Conservation (phyloP, 1,139 yeast species). For the Pichia sp. region DNA sequence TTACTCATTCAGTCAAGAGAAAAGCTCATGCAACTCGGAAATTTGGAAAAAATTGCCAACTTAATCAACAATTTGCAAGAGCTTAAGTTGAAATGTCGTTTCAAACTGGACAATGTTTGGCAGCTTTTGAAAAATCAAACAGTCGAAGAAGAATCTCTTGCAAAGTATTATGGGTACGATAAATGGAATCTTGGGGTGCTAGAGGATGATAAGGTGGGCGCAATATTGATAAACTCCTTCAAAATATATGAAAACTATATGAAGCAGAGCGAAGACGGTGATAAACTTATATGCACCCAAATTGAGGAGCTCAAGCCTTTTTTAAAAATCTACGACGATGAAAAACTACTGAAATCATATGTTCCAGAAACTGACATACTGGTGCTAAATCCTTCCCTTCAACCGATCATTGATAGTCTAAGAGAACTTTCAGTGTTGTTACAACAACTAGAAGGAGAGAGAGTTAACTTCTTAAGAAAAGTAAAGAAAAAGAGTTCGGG, state of each 20-base stretch:
- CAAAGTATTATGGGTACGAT: constrained; percentile 43
- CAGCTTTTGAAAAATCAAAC: constrained; percentile 40
- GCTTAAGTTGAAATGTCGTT: constrained; percentile 25
- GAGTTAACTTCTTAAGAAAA: constrained; percentile 39
- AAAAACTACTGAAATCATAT: constrained; percentile 38
- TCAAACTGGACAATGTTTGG: constrained; percentile 34
- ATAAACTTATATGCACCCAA: constrained; percentile 44
- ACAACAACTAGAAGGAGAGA: constrained; percentile 30
- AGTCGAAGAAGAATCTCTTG: constrained; percentile 49
- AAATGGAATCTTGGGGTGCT: constrained; percentile 48
- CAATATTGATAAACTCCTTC: constrained; percentile 38
- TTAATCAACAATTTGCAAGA: constrained; percentile 44
- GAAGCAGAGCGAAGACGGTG: constrained; percentile 59
- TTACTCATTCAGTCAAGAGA: background rate
- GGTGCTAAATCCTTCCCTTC: constrained; percentile 40
- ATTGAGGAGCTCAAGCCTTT: constrained; percentile 41
- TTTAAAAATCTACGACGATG: constrained; percentile 38
- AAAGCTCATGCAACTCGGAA: constrained; percentile 56
- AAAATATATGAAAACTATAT: constrained; percentile 47
- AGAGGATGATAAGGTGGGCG: constrained; percentile 32
- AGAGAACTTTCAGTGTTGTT: constrained; percentile 37
- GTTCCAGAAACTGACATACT: constrained; percentile 45
- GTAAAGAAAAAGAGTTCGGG: constrained; percentile 41
- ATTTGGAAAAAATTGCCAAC: constrained; percentile 40
- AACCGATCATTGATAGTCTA: constrained; percentile 38